Evolutionary conservation across 2,329 filamentous ascomycete species (phyloP).

Genomic region (Gnomoniopsis sp.): DNA sequence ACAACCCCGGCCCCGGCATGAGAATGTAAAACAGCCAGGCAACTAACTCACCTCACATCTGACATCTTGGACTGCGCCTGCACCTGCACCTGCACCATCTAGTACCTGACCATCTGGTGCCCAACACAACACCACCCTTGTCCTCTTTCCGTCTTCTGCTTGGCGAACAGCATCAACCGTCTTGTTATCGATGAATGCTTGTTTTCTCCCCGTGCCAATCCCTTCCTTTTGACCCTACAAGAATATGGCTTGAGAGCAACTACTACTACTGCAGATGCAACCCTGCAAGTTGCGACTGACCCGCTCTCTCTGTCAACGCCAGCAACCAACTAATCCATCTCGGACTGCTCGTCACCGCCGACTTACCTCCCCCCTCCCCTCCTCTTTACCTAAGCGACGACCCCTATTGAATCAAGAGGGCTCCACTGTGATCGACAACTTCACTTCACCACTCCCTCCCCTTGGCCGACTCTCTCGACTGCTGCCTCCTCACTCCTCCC

Average conservation of each 20-base stretch:
- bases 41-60: background rate
- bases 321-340: constrained; percentile 12
- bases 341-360: constrained; percentile 9
- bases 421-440: constrained; percentile 7
- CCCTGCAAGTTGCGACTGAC: constrained; percentile 8
- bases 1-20: background rate
- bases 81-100: background rate
- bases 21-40: constrained; percentile 4
- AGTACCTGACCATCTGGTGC: background rate
- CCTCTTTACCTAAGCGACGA: constrained; percentile 17
- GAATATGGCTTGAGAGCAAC: background rate
- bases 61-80: background rate
- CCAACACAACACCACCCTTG: background rate
- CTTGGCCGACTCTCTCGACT: background rate
- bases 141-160: background rate
- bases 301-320: constrained; percentile 8
- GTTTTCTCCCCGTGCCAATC: background rate
- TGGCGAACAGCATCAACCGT: background rate
- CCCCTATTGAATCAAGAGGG: constrained; percentile 13
- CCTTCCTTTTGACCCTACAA: background rate
- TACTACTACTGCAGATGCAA: constrained; percentile 4
- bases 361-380: background rate
- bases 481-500: constrained; percentile 2
- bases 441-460: background rate
- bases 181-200: background rate